phyloP scores from a whole-genome alignment of 352 stramenopile species.

The Globisporangium echinulatum region DNA sequence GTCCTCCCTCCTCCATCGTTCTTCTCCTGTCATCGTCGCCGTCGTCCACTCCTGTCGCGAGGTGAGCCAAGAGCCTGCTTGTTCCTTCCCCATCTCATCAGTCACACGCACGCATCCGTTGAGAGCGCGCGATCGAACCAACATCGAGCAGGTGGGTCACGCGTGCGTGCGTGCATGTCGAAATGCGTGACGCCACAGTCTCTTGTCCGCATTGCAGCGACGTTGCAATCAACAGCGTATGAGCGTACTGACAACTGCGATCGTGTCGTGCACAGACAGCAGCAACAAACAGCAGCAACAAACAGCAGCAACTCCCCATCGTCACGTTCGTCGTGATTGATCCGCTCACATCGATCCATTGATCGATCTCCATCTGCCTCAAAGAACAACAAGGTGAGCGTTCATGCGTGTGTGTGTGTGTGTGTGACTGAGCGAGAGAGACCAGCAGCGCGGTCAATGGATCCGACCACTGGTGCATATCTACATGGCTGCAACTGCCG shows the following conservation, averaged over 20 bases:
- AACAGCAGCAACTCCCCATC: background rate
- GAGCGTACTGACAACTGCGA: background rate
- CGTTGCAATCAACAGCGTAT: too few species aligned
- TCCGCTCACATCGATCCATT: constrained; percentile 15
- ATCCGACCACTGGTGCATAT: too few species aligned
- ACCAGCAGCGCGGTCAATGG: too few species aligned
- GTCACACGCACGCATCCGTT: too few species aligned
- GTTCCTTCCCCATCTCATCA: too few species aligned
- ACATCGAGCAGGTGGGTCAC: background rate
- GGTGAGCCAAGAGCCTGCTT: too few species aligned
- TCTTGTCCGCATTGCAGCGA: too few species aligned
- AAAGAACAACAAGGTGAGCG: background rate
- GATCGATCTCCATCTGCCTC: constrained; percentile 14
- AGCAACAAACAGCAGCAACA: background rate
- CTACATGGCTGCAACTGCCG: background rate
- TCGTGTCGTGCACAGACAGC: background rate
- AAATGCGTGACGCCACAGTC: too few species aligned
- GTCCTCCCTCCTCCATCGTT: too few species aligned
- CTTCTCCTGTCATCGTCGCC: too few species aligned
- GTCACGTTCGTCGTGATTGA: constrained; percentile 9
- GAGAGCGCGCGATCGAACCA: background rate
- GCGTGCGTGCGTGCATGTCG: background rate
- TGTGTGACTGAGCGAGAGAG: background rate
- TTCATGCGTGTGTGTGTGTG: too few species aligned
- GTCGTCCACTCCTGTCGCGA: too few species aligned